Evolutionary conservation across 441 rosid species (phyloP).

Genomic region (Kokia cookei): DNA sequence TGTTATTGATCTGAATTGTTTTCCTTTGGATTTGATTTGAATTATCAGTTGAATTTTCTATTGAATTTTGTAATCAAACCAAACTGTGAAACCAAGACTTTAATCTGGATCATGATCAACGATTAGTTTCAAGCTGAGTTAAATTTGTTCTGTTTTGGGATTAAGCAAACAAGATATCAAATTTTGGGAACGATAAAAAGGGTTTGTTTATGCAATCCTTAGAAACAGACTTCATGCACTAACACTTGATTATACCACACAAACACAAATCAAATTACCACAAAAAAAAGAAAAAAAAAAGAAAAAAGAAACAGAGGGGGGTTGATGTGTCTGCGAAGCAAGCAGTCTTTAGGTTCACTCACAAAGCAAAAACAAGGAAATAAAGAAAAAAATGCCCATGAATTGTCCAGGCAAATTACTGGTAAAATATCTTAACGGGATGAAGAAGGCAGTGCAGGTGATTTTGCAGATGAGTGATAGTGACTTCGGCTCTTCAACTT

Average conservation of each 20-base stretch:
- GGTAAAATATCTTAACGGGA: constrained; percentile 16
- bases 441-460: constrained; percentile 29
- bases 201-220: not conserved
- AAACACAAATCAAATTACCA: not conserved
- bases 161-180: not conserved
- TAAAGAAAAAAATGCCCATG: not conserved
- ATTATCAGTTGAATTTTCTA: not conserved
- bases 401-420: not conserved
- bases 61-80: not conserved
- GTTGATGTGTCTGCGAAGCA: not conserved
- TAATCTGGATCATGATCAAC: not conserved
- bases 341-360: not conserved
- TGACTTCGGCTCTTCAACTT: constrained; percentile 35
- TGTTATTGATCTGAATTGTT: not conserved
- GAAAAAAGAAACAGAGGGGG: too few relatives aligned
- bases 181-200: not conserved
- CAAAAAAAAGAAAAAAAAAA: not conserved
- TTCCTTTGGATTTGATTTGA: not conserved
- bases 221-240: not conserved
- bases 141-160: not conserved
- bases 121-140: not conserved
- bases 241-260: not conserved
- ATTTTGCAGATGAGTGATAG: constrained; percentile 24
- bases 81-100: not conserved
- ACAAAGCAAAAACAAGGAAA: not conserved